These are phyloP conservation scores for Anethum foeniculum DNA, from an alignment of 140 eudicot species.

Conservation along the genomic window DNA sequence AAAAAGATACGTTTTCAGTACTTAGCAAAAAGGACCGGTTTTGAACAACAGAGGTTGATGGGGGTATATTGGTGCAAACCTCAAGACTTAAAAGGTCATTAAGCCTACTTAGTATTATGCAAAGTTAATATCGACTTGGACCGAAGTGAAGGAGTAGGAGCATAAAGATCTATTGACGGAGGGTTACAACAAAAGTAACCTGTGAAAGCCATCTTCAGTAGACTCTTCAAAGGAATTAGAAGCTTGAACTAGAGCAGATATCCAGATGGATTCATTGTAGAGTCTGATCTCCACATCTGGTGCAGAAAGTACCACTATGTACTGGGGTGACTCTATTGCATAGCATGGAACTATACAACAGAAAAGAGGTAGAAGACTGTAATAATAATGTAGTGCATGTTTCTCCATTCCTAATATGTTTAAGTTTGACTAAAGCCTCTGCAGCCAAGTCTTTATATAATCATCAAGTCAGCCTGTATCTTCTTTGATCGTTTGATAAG, in stretches of 20 bases:
- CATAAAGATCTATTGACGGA: not conserved
- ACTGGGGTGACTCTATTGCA: slow-evolving; percentile 28
- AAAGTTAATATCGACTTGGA: too few species aligned
- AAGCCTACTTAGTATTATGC: too few species aligned
- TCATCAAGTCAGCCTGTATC: not conserved
- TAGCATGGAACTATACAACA: not conserved
- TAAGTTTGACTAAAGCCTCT: not conserved
- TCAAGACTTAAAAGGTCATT: too few species aligned
- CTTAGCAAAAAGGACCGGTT: too few species aligned
- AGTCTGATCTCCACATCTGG: slow-evolving; percentile 26
- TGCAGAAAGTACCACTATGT: slow-evolving; percentile 20
- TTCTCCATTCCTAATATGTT: not conserved
- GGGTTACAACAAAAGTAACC: slow-evolving; percentile 4
- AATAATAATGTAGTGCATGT: not conserved
- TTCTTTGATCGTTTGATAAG: not conserved
- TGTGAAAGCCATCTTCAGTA: slow-evolving; percentile 34
- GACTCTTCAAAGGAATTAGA: slow-evolving; percentile 26
- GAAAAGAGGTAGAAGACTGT: not conserved
- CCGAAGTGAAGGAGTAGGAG: too few species aligned
- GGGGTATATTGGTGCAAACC: too few species aligned
- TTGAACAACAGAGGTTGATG: too few species aligned
- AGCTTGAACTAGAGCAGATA: slow-evolving; percentile 22
- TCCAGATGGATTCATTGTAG: slow-evolving; percentile 30
- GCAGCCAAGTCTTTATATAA: not conserved
- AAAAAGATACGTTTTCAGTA: too few species aligned